These are phyloP conservation scores for Backusella westeae DNA, from an alignment of 192 early-diverging fungal species.

Conservation along the genomic window DNA sequence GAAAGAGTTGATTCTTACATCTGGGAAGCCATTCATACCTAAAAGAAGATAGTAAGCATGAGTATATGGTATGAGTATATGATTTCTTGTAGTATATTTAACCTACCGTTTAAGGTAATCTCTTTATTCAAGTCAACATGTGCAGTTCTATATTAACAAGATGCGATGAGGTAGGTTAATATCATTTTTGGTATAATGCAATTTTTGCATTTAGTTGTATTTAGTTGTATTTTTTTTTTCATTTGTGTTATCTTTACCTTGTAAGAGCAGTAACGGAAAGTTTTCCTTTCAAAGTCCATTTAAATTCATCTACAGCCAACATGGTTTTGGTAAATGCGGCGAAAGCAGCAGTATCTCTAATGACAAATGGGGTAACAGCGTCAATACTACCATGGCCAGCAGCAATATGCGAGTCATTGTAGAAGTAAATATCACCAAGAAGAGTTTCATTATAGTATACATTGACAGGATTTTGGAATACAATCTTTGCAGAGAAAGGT, in stretches of 20 bases:
- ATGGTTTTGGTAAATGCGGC: conserved; percentile 45
- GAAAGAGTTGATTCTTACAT: conserved; percentile 46
- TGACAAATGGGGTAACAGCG: conserved; percentile 34
- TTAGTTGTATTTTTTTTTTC: conserved; percentile 10
- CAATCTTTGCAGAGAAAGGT: conserved; percentile 48
- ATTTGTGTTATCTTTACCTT: conserved; percentile 20
- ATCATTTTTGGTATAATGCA: neutral
- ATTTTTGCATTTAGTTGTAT: neutral
- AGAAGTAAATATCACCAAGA: conserved; percentile 40
- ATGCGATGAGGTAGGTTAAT: neutral
- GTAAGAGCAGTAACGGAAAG: conserved; percentile 24
- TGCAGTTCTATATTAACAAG: conserved; percentile 23
- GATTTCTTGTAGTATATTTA: neutral
- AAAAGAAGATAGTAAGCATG: neutral
- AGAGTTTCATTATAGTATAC: conserved; percentile 39
- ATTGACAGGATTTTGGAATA: conserved; percentile 46
- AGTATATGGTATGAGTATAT: neutral
- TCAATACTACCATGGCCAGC: conserved; percentile 41
- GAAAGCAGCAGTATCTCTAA: conserved; percentile 42
- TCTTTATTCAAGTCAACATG: conserved; percentile 43
- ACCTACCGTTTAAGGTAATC: conserved; percentile 37
- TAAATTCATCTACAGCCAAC: conserved; percentile 38
- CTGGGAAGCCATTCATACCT: conserved; percentile 55
- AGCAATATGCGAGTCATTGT: conserved; percentile 35
- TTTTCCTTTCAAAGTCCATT: conserved; percentile 29